Conservation (phyloP, 2,329 filamentous ascomycete species). For the Colletotrichum sp. region DNA sequence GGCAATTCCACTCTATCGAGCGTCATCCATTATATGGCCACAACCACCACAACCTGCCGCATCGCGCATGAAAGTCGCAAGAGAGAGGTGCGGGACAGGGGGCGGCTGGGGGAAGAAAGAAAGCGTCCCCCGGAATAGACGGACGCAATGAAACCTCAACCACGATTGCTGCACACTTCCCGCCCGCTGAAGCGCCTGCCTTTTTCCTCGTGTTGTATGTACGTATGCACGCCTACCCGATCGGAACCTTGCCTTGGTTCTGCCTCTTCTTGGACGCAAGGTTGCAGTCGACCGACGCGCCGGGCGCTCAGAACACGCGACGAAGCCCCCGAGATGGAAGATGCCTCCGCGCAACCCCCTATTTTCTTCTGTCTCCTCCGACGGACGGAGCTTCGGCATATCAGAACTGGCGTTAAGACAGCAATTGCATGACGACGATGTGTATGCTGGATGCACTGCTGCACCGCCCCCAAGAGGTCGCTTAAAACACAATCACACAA, state of each 20-base stretch:
- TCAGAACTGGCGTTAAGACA: not conserved
- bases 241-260: not conserved
- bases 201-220: not conserved
- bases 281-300: not conserved
- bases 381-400: not conserved
- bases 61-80: not conserved
- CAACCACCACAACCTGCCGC: not conserved
- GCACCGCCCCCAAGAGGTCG: not conserved
- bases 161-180: not conserved
- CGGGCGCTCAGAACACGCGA: not conserved
- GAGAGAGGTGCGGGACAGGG: not conserved
- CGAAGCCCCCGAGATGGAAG: not conserved
- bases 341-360: not conserved
- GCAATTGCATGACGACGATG: not conserved
- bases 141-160: conserved; percentile 1
- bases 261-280: not conserved
- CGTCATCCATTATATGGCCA: not conserved
- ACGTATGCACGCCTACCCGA: not conserved
- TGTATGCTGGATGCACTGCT: not conserved
- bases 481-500: not conserved
- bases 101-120: not conserved
- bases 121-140: not conserved
- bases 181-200: not conserved
- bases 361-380: not conserved
- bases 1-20: not conserved